Evolutionary conservation across 129 eudicot genomes (phyloP), one percentile per base, ranked within the genome.

Genomic region (Solidago caesia): DNA sequence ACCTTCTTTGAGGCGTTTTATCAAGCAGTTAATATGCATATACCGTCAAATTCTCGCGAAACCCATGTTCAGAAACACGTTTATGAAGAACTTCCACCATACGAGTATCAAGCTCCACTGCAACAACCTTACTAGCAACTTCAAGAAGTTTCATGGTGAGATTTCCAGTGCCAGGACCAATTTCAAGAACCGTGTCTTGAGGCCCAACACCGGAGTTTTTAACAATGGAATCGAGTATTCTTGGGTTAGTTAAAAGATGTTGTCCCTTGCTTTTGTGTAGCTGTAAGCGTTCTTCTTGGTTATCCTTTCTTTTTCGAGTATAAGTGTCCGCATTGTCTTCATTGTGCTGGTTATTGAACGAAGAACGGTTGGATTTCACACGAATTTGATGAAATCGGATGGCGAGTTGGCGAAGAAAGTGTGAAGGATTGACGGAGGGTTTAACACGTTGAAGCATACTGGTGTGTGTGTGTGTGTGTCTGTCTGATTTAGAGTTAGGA

Each of bases 101-200:
- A 8, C 97, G 88, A 16, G 81, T 81, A 80, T 94, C 99, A 53
- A 94, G 77, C 45, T 94, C 99, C 1, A 94, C 85, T 0, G 94
- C 94, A 48, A 88, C 78, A 52, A 94, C 99, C 47, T 81, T 86
- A 0, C 77, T 62, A 9, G 94, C 90, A 73, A 79, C 94, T 81
- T 85, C 85, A 8, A 94, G 96, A 68, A 94, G 96, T 87, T 82
- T 87, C 56, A 94, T 76, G 58, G 99, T 94, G 49, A 94, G 91
- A 64, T 94, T 94, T 51, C 99, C 99, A 13, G 99, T 94, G 5
- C 99, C 99, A 13, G 99, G 97, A 56, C 99, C 99, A 58, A 94
- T 94, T 81, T 94, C 99, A 7, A 94, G 87, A 68, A 94, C 96
- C 1, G 96, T 94, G 55, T 94, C 99, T 3, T 52, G 78, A 0